A percentile compares a stretch with the other conserved stretches of the same genome.
Evolutionary conservation across 495 filamentous ascomycete genomes (phyloP).

Genomic region (Diplogelasinospora grovesii): DNA sequence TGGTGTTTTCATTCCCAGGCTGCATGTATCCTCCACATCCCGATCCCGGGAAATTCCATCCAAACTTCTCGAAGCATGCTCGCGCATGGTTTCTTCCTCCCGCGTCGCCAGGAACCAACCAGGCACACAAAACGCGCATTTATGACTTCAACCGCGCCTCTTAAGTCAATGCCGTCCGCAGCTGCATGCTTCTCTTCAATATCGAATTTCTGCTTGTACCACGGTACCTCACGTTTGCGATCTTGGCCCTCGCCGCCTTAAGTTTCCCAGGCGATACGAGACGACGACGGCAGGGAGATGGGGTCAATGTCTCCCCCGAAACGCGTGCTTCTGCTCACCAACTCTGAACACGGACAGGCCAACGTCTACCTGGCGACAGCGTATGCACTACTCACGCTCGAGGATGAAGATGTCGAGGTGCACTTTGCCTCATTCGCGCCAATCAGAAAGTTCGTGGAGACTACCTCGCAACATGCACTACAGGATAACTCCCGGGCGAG

Average conservation of each 20-base stretch:
- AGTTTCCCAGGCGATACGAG: neutral
- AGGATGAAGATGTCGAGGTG: constrained; percentile 33
- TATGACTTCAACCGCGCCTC: neutral
- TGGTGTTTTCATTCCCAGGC: too few relatives aligned
- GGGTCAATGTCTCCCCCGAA: constrained; percentile 12
- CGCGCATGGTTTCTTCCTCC: neutral
- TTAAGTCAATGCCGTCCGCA: constrained; percentile 1
- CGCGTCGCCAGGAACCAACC: too few relatives aligned
- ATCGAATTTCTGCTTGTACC: neutral
- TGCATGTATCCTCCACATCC: constrained; percentile 2
- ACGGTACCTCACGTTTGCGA: neutral
- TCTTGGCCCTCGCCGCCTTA: neutral
- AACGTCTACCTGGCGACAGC: constrained; percentile 49
- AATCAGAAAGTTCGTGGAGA: constrained; percentile 21
- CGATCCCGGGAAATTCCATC: constrained; percentile 5
- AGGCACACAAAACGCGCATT: constrained; percentile 1
- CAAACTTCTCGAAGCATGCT: constrained; percentile 4
- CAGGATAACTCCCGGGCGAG: constrained; percentile 21
- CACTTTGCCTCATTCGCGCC: constrained; percentile 47
- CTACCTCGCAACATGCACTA: constrained; percentile 16
- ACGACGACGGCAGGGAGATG: constrained; percentile 5
- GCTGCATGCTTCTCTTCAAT: neutral
- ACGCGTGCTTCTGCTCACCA: constrained; percentile 46
- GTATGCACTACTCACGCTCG: constrained; percentile 39
- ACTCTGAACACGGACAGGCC: constrained; percentile 49